Evolutionary conservation across 1,139 yeast genomes (phyloP).

Genomic region (Protomyces inundatus): DNA sequence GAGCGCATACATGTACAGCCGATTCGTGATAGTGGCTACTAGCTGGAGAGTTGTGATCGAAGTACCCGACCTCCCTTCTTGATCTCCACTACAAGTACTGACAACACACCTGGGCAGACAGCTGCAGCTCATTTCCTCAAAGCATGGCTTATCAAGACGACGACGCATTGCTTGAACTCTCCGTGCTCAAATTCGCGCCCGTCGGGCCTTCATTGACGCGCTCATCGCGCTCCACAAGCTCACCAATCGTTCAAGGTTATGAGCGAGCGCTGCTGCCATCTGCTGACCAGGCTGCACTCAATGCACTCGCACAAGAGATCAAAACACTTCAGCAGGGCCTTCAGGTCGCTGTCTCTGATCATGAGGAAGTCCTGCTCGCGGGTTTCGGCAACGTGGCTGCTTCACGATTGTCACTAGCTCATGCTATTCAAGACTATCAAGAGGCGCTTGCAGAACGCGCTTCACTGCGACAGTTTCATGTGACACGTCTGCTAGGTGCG

Average conservation of each 20-base stretch:
- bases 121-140: too few species aligned
- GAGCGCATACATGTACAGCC: too few species aligned
- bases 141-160: neutral
- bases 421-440: neutral
- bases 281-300: too few species aligned
- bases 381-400: neutral
- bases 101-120: neutral
- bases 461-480: neutral
- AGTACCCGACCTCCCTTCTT: conserved; percentile 6
- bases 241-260: too few species aligned
- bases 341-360: neutral
- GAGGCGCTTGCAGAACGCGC: neutral
- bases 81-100: neutral
- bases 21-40: too few species aligned
- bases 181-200: neutral
- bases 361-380: neutral
- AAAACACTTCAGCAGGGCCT: too few species aligned
- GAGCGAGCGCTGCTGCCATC: too few species aligned
- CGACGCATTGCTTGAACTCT: neutral
- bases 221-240: neutral
- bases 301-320: too few species aligned
- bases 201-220: neutral
- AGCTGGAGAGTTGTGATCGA: too few species aligned
- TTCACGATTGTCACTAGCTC: neutral
- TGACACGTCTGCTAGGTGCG: neutral